Base-by-base conservation (phyloP, 192 early-diverging fungal species). In the Rhizophagus sp. region DNA sequence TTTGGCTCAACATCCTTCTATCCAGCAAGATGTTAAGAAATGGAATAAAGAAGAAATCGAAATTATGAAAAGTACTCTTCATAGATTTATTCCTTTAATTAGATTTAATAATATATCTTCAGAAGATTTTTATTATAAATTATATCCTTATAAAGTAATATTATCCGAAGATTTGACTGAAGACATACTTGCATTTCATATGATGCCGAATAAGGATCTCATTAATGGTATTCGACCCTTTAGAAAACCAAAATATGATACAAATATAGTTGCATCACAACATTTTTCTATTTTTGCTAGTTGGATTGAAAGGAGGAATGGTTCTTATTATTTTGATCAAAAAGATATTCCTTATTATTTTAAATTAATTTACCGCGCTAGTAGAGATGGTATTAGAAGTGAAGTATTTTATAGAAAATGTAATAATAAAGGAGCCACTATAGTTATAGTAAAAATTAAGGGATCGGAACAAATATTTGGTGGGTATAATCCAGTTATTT, bases 401-500 rank as follows among this genome's bases (percentile, higher is more conserved):
- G 19, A 9, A 39, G n/a, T 8, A 72, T 72, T 72, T 44, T 10
- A 34, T 24, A 10, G 1, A 10, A 33, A 44, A 3, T 72, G 70
- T 47, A 17, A n/a, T 47, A 12, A 36, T 22, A 72, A 72, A 44
- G 39, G 39, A 17, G 19, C 34, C 6, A 72, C 70, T 72, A 24
- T 72, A 17, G 41, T 72, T 12, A n/a, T 72, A 11, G 39, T 24
- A 11, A 72, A 72, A 72, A 9, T 72, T 44, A 33, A n/a, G 4
- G n/a, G 41, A 17, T 15, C n/a, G 11, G 36, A n/a, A 44, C 33
- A 47, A 44, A 72, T 72, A 22, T 8, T 72, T n/a, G 70, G 70
- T n/a, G 70, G 70, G 22, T 73, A 49, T 73, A 73, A 73, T 73
- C 71, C 71, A 24, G 7, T 44, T 39, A 2, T 1, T 25, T 66